Evolutionary conservation across 2,329 filamentous ascomycete genomes (phyloP), one percentile per base, ranked within the genome.

Genomic region (Cladosporium sp.): DNA sequence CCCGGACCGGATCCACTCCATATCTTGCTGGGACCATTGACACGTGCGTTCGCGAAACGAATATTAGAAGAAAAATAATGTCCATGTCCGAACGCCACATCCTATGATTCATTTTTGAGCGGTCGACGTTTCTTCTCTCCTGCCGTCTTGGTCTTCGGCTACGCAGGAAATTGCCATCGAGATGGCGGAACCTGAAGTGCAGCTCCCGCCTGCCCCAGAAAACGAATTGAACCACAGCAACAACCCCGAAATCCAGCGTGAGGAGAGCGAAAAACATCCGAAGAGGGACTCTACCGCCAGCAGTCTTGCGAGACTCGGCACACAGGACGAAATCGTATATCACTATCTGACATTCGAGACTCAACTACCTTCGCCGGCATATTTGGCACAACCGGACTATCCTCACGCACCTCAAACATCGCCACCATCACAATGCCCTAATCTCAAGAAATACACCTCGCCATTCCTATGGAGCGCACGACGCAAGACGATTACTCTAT

Each of bases 401-500:
- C 43, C 25, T 28, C 43, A 47, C 15, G 22, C 65, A 3, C 66
- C 68, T 17, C 66, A 71, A 38, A 67, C 47, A 38, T 59, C 40
- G 9, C 34, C 69, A 8, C 61, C 76, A n/a, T 72, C 81, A 1
- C 87, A 79, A 55, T 78, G 76, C 22, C 90, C 89, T 3, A 79
- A 90, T 70, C 82, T 96, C 25, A 79, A 77, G 36, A 78, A 81
- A 59, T 95, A 85, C 67, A 72, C 66, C 2, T 87, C 89, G 9
- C 92, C 92, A 0, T 86, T 91, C 63, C 78, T 81, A 9, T 96
- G 92, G 90, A 84, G 88, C 0, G 69, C 76, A 58, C 78, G 77
- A 47, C 84, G 86, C 60, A 97, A 97, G 71, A 80, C 79, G 22
- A 72, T 89, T 60, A 85, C 89, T 65, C 84, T 93, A 8, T 82